Percentiles rank a stretch among this genome's conserved stretches.
phyloP scores from a whole-genome alignment of 495 filamentous ascomycete species.

The Thozetella sp. region DNA sequence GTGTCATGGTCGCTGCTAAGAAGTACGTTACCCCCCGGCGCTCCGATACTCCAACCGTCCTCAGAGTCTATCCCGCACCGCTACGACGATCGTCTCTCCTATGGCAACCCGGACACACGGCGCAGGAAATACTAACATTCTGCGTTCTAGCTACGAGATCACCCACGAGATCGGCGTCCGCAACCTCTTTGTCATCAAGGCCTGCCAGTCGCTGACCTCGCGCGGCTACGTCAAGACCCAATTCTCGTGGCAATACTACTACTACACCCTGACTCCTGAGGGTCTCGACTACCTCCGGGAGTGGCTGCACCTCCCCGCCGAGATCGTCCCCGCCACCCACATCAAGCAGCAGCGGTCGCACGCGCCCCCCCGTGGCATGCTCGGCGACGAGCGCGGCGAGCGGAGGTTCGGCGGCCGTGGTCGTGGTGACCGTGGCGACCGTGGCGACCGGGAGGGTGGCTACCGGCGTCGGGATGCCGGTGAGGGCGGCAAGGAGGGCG shows the following conservation, averaged over 20 bases:
- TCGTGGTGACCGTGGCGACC: conserved; percentile 57
- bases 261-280: conserved; percentile 99
- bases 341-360: conserved; percentile 99
- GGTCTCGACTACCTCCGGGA: conserved; percentile 99
- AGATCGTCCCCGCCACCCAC: conserved; percentile 99
- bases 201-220: conserved; percentile 94
- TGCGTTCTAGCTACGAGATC: conserved; percentile 31
- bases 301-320: conserved; percentile 99
- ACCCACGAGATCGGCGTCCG: conserved; percentile 63
- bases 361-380: conserved; percentile 96
- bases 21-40: conserved; percentile 47
- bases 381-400: conserved; percentile 86
- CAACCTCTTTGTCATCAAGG: conserved; percentile 99
- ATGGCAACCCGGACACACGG: not conserved
- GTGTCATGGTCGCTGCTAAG: conserved; percentile 98
- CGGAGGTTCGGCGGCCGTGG: conserved; percentile 67
- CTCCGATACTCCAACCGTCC: no score
- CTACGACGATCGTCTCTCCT: no score
- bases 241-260: conserved; percentile 99
- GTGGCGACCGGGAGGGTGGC: conserved; percentile 88
- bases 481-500: conserved; percentile 87
- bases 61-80: no score
- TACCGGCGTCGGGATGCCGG: conserved; percentile 87
- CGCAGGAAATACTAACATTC: not conserved
- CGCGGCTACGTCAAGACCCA: conserved; percentile 98